Percentiles rank a stretch among this genome's conserved stretches.
Conservation (phyloP, 2,329 filamentous ascomycete species). For the Phialemonium atrogriseum region DNA sequence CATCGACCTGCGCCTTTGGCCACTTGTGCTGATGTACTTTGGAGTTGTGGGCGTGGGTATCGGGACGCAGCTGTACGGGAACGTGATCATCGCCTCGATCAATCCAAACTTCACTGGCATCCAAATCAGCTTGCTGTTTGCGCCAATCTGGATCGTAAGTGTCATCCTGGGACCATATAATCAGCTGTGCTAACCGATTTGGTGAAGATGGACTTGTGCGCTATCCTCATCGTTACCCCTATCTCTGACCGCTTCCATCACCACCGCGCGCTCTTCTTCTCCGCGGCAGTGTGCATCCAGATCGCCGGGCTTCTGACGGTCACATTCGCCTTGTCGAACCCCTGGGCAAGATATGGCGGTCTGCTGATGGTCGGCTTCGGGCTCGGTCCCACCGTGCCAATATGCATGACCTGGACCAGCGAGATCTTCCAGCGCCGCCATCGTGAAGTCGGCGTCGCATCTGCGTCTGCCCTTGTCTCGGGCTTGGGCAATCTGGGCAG, state of each 20-base stretch:
- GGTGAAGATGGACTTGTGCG: constrained; percentile 70
- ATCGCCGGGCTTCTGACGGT: constrained; percentile 73
- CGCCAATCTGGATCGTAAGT: constrained; percentile 84
- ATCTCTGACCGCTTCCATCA: constrained; percentile 81
- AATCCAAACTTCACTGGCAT: constrained; percentile 65
- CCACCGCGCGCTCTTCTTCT: constrained; percentile 74
- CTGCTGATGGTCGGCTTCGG: constrained; percentile 88
- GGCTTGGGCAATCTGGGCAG: constrained; percentile 81
- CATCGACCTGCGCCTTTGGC: constrained; percentile 83
- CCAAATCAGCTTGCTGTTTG: constrained; percentile 73
- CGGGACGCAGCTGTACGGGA: constrained; percentile 80
- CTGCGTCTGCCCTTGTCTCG: constrained; percentile 76
- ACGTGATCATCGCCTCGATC: constrained; percentile 75
- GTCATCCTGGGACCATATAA: constrained; percentile 4
- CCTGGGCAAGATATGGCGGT: constrained; percentile 81
- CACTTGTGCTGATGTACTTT: constrained; percentile 84
- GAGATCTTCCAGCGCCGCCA: constrained; percentile 86
- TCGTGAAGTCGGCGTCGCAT: constrained; percentile 83
- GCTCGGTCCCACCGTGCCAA: constrained; percentile 81
- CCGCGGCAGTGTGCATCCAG: constrained; percentile 65
- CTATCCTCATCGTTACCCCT: constrained; percentile 78
- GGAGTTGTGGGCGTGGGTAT: constrained; percentile 90
- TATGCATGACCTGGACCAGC: constrained; percentile 89
- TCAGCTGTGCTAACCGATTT: constrained; percentile 6
- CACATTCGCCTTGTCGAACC: constrained; percentile 61